A percentile compares a stretch with the other conserved stretches of the same genome.
Conservation (phyloP, 23 red algal genomes). For the Gracilaria vermiculophylla region DNA sequence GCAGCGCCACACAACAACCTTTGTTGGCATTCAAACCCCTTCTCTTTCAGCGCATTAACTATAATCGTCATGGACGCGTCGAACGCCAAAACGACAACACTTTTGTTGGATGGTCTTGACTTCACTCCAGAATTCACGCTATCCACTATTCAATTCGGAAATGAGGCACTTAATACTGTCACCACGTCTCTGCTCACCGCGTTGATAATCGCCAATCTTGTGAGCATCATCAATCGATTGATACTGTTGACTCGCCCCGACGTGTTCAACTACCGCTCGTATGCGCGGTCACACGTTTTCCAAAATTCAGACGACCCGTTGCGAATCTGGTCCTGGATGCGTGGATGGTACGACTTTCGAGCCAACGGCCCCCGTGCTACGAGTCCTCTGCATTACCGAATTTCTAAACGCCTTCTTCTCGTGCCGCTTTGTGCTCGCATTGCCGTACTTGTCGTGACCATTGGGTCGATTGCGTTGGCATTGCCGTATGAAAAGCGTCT, state of each 20-base stretch:
- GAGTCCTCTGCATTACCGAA: background rate
- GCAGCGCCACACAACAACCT: no score
- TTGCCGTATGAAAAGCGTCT: background rate
- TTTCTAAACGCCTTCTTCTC: background rate
- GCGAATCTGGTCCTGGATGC: background rate
- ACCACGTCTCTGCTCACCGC: slow-evolving; percentile 24
- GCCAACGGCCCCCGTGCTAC: no score
- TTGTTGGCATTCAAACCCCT: no score
- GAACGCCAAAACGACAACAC: no score
- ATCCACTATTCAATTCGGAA: slow-evolving; percentile 28
- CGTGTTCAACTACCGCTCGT: slow-evolving; percentile 5
- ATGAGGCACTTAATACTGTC: slow-evolving; percentile 12
- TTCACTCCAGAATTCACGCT: slow-evolving; percentile 4
- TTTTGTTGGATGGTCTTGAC: background rate
- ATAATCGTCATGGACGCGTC: no score
- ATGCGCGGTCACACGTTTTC: slow-evolving; percentile 5
- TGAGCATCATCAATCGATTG: background rate
- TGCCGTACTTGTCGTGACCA: background rate
- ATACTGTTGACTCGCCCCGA: background rate
- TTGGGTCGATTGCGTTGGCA: background rate
- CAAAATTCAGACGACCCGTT: slow-evolving; percentile 18
- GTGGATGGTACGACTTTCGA: background rate
- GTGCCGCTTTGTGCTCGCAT: background rate
- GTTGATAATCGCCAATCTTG: slow-evolving; percentile 12
- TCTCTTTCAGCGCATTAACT: no score